Base-by-base conservation (phyloP, 2,329 filamentous ascomycete genomes). In the Aurifilum marmelostoma region DNA sequence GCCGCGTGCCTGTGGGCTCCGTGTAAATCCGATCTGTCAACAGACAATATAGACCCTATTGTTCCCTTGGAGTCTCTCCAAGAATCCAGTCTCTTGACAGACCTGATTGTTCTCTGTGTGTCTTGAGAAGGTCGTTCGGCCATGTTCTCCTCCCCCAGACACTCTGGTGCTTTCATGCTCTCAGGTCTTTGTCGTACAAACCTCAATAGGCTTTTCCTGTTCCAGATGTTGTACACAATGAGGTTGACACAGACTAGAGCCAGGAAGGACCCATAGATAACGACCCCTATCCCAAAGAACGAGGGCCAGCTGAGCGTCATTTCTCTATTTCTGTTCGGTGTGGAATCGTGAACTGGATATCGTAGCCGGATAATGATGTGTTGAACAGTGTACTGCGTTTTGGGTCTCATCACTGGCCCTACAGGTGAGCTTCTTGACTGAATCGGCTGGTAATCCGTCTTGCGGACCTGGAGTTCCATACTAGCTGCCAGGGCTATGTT, bases 211-310 rank as follows among this genome's bases (percentile, higher is more conserved):
- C 39, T 61, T n/a, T 34, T 62, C 16, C 61, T 65, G 50, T 71
- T 69, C 67, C 69, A 71, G 18, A 58, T 50, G 34, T 71, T 71
- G 60, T 71, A 69, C n/a, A 29, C 29, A n/a, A 69, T n/a, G 3
- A 71, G 54, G 18, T 34, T 52, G 14, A 32, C 37, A 24, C 66
- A 5, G 12, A 47, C 69, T 3, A 69, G 14, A 7, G 52, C 37
- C 43, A 69, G 39, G 21, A 69, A 54, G 1, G n/a, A 34, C 9
- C 39, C 52, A 21, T 67, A 71, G 24, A 32, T 34, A 14, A 59
- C 24, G 6, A 50, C 59, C 29, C 66, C 29, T 9, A 67, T 4
- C 5, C 56, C 54, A 16, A 34, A 52, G 50, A 34, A 27, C 16
- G 37, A 6, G 5, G 62, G 24, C 32, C 54, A 47, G 34, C 29